Base-by-base conservation (phyloP, 352 stramenopile species). In the Phytophthora fragariaefolia region DNA sequence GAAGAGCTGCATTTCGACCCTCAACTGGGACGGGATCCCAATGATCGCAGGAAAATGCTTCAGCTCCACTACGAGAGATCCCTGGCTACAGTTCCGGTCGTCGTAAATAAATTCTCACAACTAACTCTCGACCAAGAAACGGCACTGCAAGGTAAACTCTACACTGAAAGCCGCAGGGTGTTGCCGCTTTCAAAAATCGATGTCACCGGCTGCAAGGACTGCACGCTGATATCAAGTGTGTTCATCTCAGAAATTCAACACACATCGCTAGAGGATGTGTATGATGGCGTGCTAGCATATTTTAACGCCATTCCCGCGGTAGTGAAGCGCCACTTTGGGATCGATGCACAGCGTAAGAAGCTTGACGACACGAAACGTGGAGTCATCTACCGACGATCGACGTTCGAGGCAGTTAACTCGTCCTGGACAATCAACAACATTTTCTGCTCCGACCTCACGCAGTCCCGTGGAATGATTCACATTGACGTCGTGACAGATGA, bases 171-270 rank as follows among this genome's bases (percentile, higher is more conserved):
- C n/a, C n/a, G n/a, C n/a, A n/a, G n/a, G 0, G 71, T 69, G 9
- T n/a, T 73, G 58, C 73, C 73, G 48, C 58, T 77, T 23, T 71
- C 64, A 15, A 66, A 80, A 17, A 77, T 77, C 18, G 63, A 77
- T n/a, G 66, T 82, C 23, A 76, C 67, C 12, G 74, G 71, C 2
- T 72, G 63, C 38, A 58, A 52, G 42, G 63, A 79, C 30, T 49
- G 56, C 55, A 79, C 74, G 45, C 42, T 79, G 6, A 70, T 82
- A 15, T 77, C 74, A 12, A 77, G 71, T 23, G 58, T 75, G 2
- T 82, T 79, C 49, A 43, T 82, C 6, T 71, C 71, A 1, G 71
- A 82, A 48, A 79, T 82, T 42, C 71, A 71, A 13, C 60, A 76
- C 60, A 63, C 63, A 22, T 82, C 74, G 13, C 62, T 82, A 8